These are phyloP conservation scores for Solanum ahanhuiri DNA, from an alignment of 257 asterid species.

Conservation along the genomic window DNA sequence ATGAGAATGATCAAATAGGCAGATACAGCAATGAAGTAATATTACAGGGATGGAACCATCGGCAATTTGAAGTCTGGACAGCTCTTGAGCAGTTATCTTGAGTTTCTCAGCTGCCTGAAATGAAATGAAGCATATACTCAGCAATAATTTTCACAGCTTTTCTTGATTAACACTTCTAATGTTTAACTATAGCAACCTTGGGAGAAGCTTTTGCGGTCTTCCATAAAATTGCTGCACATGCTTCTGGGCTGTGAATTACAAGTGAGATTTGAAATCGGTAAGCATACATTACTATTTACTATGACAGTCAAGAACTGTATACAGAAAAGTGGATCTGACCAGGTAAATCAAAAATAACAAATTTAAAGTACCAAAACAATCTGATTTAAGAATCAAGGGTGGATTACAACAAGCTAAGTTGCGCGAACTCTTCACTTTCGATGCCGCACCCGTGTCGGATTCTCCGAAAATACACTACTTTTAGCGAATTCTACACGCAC, in stretches of 20 bases:
- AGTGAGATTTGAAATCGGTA: neutral
- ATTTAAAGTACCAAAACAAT: neutral
- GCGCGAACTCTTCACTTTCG: no score
- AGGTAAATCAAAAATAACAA: neutral
- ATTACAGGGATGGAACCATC: constrained; percentile 84
- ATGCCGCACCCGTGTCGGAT: no score
- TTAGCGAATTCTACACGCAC: no score
- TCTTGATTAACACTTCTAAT: constrained; percentile 2
- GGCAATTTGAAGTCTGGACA: constrained; percentile 48
- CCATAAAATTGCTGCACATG: constrained; percentile 95
- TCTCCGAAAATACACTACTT: no score
- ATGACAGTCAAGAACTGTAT: neutral
- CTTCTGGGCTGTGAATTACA: constrained; percentile 77
- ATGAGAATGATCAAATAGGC: neutral
- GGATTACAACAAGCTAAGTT: neutral
- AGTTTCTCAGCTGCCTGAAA: constrained; percentile 96
- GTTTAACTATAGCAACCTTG: constrained; percentile 38
- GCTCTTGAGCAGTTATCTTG: constrained; percentile 72
- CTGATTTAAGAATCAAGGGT: neutral
- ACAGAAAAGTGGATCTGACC: neutral
- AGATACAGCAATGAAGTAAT: constrained; percentile 14
- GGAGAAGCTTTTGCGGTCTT: constrained; percentile 81
- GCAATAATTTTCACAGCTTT: constrained; percentile 15
- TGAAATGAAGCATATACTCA: constrained; percentile 9
- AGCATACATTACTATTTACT: neutral